These are phyloP conservation scores for Theileria sp. DNA, from an alignment of 169 alveolate species.

Conservation along the genomic window DNA sequence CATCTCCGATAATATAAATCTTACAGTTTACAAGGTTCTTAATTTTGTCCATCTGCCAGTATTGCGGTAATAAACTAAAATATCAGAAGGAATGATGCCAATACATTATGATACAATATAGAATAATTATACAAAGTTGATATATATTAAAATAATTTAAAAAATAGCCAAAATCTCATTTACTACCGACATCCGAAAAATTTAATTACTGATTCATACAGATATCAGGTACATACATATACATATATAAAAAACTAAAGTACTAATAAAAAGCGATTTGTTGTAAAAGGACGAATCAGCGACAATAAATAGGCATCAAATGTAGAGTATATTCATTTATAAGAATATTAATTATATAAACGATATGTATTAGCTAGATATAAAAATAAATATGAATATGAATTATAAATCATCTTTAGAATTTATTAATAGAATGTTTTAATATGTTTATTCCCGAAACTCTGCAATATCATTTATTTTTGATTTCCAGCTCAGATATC, in stretches of 20 bases:
- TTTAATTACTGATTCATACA: neutral
- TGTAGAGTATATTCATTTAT: neutral
- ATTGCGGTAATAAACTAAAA: neutral
- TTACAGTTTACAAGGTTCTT: conserved; percentile 52
- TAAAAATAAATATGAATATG: neutral
- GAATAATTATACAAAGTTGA: neutral
- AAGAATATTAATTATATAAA: neutral
- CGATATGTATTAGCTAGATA: neutral
- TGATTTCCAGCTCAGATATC: conserved; percentile 65
- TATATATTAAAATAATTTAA: neutral
- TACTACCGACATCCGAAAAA: neutral
- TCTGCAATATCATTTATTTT: neutral
- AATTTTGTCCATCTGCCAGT: conserved; percentile 42
- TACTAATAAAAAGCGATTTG: neutral
- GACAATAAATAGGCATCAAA: neutral
- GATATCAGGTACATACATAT: neutral
- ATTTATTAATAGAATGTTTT: neutral
- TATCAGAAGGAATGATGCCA: neutral
- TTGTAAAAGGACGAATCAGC: neutral
- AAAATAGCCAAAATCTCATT: neutral
- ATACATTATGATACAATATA: conserved; percentile 1
- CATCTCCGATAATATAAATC: conserved; percentile 76
- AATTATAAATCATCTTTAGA: neutral
- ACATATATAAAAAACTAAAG: neutral
- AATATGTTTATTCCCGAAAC: neutral